Evolutionary conservation across 148 eudicot species (phyloP), one percentile per base, ranked within the genome.

Genomic region (Amaranthus palmeri): DNA sequence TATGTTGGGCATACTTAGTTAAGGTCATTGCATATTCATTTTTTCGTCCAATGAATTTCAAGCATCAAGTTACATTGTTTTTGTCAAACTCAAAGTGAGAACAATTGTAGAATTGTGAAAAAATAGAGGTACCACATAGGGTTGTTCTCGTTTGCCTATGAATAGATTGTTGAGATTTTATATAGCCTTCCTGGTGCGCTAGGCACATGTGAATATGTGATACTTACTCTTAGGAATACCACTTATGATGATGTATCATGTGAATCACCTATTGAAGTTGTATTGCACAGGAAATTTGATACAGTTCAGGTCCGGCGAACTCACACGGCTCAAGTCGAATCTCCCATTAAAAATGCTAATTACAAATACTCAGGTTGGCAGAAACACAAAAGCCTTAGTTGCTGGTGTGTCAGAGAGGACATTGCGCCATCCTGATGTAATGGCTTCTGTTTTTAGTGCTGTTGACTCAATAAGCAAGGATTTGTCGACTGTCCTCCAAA

Each of bases 301-400:
- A 65, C 88, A 87, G 79, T 95, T 95, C 80, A 91, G 75, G 77
- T 82, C 92, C 7, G 99, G 98, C 65, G 92, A 87, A 65, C 79
- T 95, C 70, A 88, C 89, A 46, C 83, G 86, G 67, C 75, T 91
- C 71, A 88, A 85, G 77, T 83, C 97, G 40, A 88, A 80, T 66
- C 79, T 86, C 79, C 85, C 88, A 17, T 70, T 95, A 54, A 95
- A 85, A 74, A 91, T 95, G 98, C 91, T 95, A 54, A 87, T 91
- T 58, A 95, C 97, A 46, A 95, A 95, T 79, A 95, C 98, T 9
- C 89, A 77, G 74, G 93, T 95, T 44, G 98, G 96, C 70, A 88
- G 98, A 79, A 95, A 95, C 83, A 95, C 98, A 61, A 95, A 89
- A 79, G 97, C 99, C 64, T 65, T 95, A 73, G 99, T 95, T 46